Base-by-base conservation (phyloP, 768 basidiomycete species). In the Russula emetica region DNA sequence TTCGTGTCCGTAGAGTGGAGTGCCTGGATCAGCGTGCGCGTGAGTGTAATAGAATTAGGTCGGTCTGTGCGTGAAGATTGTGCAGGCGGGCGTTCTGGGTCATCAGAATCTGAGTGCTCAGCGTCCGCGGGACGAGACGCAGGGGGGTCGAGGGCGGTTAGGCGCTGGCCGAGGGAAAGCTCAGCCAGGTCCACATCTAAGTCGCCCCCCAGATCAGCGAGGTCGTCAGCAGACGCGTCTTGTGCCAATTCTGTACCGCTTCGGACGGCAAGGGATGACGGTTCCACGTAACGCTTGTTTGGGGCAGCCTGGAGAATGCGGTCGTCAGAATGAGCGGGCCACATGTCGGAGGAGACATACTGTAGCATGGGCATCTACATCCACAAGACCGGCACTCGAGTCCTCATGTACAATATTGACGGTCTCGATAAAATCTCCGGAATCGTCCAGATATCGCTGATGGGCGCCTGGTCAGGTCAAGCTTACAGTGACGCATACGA, bases 1-100 rank as follows among this genome's bases (percentile, higher is more conserved):
- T 85, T 84, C 2, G 90, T 83, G 78, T 99, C 97, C 22, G 90
- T 88, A 1, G 97, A 98, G 73, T 99, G 97, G 30, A 99, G 77
- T 0, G 97, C 96, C 76, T 99, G 97, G 62, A 96, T 91, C 55
- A 99, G 81, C 30, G 96, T 95, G 60, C 94, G 87, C 30, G 96
- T 92, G 63, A 98, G 82, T 0, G 96, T 95, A 67, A 87, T 85
- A 1, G 92, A 85, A 42, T 94, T 91, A 20, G 58, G 55, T 38
- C 54, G 47, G 22, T 86, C 74, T n/a, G 78, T 71, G 9, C 72
- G 71, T 30, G 51, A 50, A 2, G 62, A 59, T 54, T 59, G 71
- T 55, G 61, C 68, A 36, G 28, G 53, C 56, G 61, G 66, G 57
- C 70, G 74, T 26, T 79, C 78, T 18, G 78, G 78, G 18, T 79